Evolutionary conservation across 768 basidiomycete species (phyloP), one percentile per base, ranked within the genome.

Genomic region (Dacryopinax spathularia): DNA sequence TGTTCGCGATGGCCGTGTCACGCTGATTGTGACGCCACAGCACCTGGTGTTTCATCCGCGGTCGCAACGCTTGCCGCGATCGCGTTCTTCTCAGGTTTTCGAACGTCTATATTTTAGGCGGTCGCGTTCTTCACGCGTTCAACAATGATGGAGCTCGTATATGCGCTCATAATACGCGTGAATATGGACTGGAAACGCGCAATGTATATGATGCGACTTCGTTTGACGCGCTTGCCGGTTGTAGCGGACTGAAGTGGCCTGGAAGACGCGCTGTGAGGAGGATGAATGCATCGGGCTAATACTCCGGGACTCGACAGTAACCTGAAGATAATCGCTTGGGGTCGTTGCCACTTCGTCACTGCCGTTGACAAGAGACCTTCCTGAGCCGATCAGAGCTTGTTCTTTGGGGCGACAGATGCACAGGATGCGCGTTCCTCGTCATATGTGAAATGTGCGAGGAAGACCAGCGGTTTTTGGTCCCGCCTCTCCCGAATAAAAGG

Each of bases 131-230:
- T 13, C n/a, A 44, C 22, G 43, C 43, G 43, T 44, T 22, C 22
- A 15, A 7, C 25, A 44, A 44, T 44, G 13, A n/a, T n/a, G n/a
- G n/a, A 22, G 12, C 43, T 12, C 12, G 9, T 15, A 44, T 44
- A 44, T 44, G 43, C 43, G 43, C 43, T 44, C 43, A 44, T 44
- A 44, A 15, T 44, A 44, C 43, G 43, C 43, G 43, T 44, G 43
- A 44, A 20, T 15, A 20, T 44, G 22, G 7, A 12, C 13, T 12
- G n/a, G 22, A 44, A 44, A 44, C 43, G 43, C 43, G 43, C 43
- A 22, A 15, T 44, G 12, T 44, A 44, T 9, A 44, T 44, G n/a
- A 44, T 15, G 25, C 43, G 43, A 44, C 43, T 7, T n/a, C n/a
- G n/a, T n/a, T n/a, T n/a, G n/a, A n/a, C n/a, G n/a, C n/a, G n/a